Conservation (phyloP, 2,329 filamentous ascomycete species). For the Amylocarpus encephaloides region DNA sequence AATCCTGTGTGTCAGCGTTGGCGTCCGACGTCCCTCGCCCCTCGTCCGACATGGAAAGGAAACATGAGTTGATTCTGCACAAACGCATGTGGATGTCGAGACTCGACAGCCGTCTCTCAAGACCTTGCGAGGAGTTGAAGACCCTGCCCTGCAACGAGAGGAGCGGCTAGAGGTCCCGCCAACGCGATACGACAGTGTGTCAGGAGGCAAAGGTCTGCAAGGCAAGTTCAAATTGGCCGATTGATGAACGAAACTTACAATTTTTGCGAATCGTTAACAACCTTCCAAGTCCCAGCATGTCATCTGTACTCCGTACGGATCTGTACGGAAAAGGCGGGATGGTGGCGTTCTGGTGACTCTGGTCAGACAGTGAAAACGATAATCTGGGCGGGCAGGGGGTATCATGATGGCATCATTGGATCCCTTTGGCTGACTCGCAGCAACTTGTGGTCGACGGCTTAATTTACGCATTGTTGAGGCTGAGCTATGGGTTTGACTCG, state of each 20-base stretch:
- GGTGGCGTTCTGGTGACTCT: neutral
- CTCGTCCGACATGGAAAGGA: neutral
- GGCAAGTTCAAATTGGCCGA: too few species aligned
- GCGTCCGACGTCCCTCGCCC: neutral
- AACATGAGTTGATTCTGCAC: neutral
- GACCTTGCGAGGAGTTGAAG: neutral
- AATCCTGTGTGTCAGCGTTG: neutral
- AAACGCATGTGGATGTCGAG: neutral
- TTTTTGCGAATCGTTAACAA: too few species aligned
- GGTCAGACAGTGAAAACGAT: neutral
- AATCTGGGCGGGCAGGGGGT: neutral
- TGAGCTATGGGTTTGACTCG: too few species aligned
- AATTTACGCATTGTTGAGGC: too few species aligned
- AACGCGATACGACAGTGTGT: too few species aligned
- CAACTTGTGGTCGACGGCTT: neutral
- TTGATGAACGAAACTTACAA: too few species aligned
- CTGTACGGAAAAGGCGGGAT: too few species aligned
- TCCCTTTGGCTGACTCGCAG: slow-evolving; percentile 9
- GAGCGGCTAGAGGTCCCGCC: neutral
- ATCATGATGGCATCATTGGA: neutral
- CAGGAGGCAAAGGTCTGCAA: too few species aligned
- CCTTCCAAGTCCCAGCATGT: too few species aligned
- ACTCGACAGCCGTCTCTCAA: neutral
- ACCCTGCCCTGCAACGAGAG: neutral
- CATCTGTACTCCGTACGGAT: too few species aligned